phyloP scores from a whole-genome alignment of 805 yeast genomes.

The Wickerhamiella parazyma region DNA sequence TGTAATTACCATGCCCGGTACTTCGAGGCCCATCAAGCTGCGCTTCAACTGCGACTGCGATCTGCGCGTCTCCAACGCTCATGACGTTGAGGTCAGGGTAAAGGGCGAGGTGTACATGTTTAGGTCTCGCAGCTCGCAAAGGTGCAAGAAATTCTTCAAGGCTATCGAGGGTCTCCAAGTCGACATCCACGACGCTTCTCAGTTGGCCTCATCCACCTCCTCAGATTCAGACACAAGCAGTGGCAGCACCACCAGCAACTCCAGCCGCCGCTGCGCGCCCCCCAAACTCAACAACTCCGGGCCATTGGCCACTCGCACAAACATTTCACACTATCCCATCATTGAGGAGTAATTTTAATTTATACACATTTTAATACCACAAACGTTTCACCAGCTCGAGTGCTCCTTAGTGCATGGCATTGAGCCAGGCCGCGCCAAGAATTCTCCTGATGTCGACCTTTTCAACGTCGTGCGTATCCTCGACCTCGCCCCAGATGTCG shows the following conservation, averaged over 20 bases:
- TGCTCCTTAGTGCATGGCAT: conserved; percentile 29
- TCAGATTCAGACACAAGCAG: conserved; percentile 1
- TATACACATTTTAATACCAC: neutral
- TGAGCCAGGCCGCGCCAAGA: conserved; percentile 62
- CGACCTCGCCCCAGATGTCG: conserved; percentile 93
- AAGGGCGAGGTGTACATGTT: conserved; percentile 19
- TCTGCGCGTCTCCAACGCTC: conserved; percentile 16
- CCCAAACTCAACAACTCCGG: conserved; percentile 8
- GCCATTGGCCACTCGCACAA: conserved; percentile 10
- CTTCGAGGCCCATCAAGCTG: conserved; percentile 5
- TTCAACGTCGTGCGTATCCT: conserved; percentile 97
- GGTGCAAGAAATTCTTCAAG: conserved; percentile 15
- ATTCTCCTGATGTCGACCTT: conserved; percentile 76
- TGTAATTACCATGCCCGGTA: conserved; percentile 6
- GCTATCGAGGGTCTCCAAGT: conserved; percentile 13
- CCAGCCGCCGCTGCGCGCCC: conserved; percentile 3
- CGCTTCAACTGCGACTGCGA: conserved; percentile 14
- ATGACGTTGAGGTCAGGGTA: conserved; percentile 18
- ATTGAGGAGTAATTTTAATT: conserved; percentile 14
- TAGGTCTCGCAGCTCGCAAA: conserved; percentile 18
- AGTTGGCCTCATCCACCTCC: neutral
- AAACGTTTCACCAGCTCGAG: neutral
- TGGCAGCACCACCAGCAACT: conserved; percentile 1
- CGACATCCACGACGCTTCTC: conserved; percentile 8
- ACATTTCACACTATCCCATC: conserved; percentile 14